Base-by-base conservation (phyloP, 2,329 filamentous ascomycete species). In the Botryotinia convoluta region DNA sequence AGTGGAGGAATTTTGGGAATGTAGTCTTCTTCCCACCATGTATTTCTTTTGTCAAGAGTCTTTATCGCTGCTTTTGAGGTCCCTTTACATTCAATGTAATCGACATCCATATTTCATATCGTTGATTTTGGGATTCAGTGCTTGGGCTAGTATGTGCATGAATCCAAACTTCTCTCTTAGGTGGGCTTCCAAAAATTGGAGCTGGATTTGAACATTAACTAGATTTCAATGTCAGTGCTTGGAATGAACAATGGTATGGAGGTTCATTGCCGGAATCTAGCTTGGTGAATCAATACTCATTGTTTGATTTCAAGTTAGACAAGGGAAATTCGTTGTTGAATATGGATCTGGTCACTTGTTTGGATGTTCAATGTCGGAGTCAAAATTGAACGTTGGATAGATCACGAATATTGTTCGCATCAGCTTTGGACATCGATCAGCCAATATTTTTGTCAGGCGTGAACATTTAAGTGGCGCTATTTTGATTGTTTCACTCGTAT, bases 381-480 rank as follows among this genome's bases (percentile, higher is more conserved):
- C 51, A 9, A 29, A 54, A 2, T 16, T 7, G 12, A n/a, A 51
- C 26, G 14, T n/a, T 51, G 48, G 10, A 14, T 14, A n/a, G 1
- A 51, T n/a, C 22, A 14, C 10, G 1, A 51, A n/a, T 14, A 3
- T 9, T 59, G 1, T 12, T 22, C 0, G 1, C 4, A 22, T 12
- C 4, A 2, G 8, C 29, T 22, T 4, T 35, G 29, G 8, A 61
- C 3, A 22, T 60, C 14, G 18, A 9, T 1, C 22, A 1, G 10
- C 1, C 22, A n/a, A 61, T 26, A 0, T n/a, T 16, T 1, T 4
- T 37, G n/a, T 8, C 5, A 7, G 6, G 3, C 6, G 3, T 39
- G 10, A 16, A 61, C 2, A 61, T 39, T 26, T 2, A 16, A 5
- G 12, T 61, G 5, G 22, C 35, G 10, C 5, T 14, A 3, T 3